These are phyloP conservation scores for Aspergillus campestris DNA, from an alignment of 495 filamentous ascomycete species.

Conservation along the genomic window DNA sequence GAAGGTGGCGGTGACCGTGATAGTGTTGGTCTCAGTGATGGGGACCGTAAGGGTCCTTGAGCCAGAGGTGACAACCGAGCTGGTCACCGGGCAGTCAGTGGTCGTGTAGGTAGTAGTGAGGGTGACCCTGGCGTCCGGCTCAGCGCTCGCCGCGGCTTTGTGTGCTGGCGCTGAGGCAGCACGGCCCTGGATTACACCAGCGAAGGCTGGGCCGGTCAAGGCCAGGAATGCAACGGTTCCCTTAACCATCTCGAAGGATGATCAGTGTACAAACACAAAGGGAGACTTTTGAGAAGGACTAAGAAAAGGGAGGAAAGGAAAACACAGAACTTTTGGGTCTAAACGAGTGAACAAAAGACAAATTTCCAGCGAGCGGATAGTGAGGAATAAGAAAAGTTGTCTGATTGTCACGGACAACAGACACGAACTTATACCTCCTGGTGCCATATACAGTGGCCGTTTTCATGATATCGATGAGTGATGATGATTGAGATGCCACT, in stretches of 20 bases:
- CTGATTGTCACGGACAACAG: slow-evolving; percentile 1
- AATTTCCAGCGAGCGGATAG: slow-evolving; percentile 10
- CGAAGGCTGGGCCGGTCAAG: slow-evolving; percentile 33
- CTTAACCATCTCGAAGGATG: slow-evolving; percentile 33
- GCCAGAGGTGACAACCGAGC: slow-evolving; percentile 24
- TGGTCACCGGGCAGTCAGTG: slow-evolving; percentile 30
- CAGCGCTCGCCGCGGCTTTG: slow-evolving; percentile 4
- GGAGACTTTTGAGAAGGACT: not conserved
- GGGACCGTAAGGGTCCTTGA: slow-evolving; percentile 23
- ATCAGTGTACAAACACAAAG: slow-evolving; percentile 4
- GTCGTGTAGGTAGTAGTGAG: slow-evolving; percentile 29
- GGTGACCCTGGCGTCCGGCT: slow-evolving; percentile 14
- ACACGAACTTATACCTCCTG: slow-evolving; percentile 24
- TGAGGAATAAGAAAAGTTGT: slow-evolving; percentile 9
- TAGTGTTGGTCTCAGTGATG: slow-evolving; percentile 29
- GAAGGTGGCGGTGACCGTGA: slow-evolving; percentile 27
- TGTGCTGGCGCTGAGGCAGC: slow-evolving; percentile 9
- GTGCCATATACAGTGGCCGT: slow-evolving; percentile 6
- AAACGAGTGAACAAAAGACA: slow-evolving; percentile 33
- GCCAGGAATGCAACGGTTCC: slow-evolving; percentile 32
- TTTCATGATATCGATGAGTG: slow-evolving; percentile 7
- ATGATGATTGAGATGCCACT: slow-evolving; percentile 17
- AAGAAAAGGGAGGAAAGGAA: slow-evolving; percentile 4
- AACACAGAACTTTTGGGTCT: slow-evolving; percentile 14
- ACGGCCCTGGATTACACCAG: slow-evolving; percentile 30